Base-by-base conservation (phyloP, 441 rosid species). In the Cnidoscolus chayamansa region DNA sequence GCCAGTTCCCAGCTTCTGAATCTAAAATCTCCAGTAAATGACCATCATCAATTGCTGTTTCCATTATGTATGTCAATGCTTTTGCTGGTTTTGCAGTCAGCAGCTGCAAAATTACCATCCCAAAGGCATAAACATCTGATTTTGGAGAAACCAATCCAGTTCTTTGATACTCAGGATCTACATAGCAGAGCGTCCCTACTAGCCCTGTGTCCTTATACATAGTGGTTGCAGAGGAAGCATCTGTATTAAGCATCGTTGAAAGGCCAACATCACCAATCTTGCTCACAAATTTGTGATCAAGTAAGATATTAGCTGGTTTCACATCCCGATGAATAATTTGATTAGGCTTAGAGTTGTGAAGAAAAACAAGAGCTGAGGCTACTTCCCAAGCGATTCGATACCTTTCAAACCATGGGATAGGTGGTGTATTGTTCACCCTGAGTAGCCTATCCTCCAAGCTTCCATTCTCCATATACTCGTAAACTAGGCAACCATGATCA, bases 211-310 rank as follows among this genome's bases (percentile, higher is more conserved):
- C 87, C 65, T 80, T 86, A 74, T 71, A 77, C 74, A 74, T 74
- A 20, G 86, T 74, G 67, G 84, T 71, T 56, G 81, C 47, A 53
- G 51, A 65, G 19, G 82, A 78, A 48, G 83, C 71, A 37, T 89
- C 91, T 0, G 71, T 72, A 51, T 79, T 78, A 49, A 89, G 83
- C 81, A 85, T 82, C 51, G 88, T 88, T 37, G 98, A 87, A 62
- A 94, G 90, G 45, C 98, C 98, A 0, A 94, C 96, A 70, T 94
- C 97, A 58, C 98, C 91, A 1, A 94, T 83, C 82, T 94, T 92
- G 90, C 97, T 94, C 57, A 90, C 89, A 12, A 86, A 78, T 80
- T 92, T 89, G 43, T 78, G 89, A 77, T 89, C 97, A 53, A 94
- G 97, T 81, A 94, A 78, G 85, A 94, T 90, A 84, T 92, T 92